Evolutionary conservation across 1,284 basidiomycete genomes (phyloP).

Genomic region (Naganishia cerealis): DNA sequence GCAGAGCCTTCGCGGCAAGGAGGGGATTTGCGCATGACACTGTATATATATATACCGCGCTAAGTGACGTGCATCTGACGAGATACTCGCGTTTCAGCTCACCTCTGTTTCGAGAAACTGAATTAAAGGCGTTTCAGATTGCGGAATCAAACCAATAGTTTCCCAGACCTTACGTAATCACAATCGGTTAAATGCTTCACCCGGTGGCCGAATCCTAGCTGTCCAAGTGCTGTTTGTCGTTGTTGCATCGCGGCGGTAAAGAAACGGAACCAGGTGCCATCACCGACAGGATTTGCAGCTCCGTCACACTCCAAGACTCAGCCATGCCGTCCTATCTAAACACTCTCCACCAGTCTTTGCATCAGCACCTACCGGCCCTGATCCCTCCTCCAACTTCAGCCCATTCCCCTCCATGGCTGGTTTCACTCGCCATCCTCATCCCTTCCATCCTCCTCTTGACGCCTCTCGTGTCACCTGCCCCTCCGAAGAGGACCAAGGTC

Average conservation of each 20-base stretch:
- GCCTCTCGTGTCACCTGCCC: conserved; percentile 14
- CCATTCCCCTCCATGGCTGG: conserved; percentile 6
- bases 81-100: no score
- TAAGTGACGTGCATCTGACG: not conserved
- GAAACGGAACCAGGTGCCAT: no score
- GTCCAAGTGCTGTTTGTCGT: no score
- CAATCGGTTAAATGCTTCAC: not conserved
- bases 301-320: not conserved
- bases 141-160: not conserved
- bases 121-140: conserved; percentile 11
- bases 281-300: not conserved
- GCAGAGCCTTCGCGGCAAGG: no score
- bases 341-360: conserved; percentile 9
- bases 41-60: not conserved
- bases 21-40: not conserved
- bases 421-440: conserved; percentile 12
- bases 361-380: conserved; percentile 7
- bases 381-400: conserved; percentile 1
- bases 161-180: not conserved
- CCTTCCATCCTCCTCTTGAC: conserved; percentile 17
- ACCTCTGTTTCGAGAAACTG: not conserved
- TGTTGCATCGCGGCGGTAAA: no score
- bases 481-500: conserved; percentile 44
- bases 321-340: conserved; percentile 18
- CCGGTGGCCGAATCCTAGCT: not conserved